Evolutionary conservation across 495 filamentous ascomycete genomes (phyloP).

Genomic region (Tetracladium setigerum): DNA sequence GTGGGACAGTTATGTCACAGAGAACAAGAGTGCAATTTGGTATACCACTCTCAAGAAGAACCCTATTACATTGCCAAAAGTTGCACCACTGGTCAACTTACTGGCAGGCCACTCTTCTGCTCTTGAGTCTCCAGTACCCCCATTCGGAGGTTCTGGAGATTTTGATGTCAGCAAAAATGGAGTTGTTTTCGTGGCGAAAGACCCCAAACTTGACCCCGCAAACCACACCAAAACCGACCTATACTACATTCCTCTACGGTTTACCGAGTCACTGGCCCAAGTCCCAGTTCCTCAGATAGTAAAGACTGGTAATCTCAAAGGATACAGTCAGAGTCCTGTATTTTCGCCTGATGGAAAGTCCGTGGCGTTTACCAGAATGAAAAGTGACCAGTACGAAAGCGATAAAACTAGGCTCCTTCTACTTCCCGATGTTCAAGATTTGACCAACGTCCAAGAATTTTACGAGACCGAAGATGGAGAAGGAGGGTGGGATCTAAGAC

Average conservation of each 20-base stretch:
- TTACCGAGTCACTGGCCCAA: constrained; percentile 44
- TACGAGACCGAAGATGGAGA: constrained; percentile 54
- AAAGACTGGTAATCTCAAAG: constrained; percentile 46
- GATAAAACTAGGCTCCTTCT: constrained; percentile 79
- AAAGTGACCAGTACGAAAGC: constrained; percentile 75
- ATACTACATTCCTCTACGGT: constrained; percentile 62
- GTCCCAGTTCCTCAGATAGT: constrained; percentile 36
- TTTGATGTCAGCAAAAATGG: constrained; percentile 48
- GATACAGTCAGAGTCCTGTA: constrained; percentile 67
- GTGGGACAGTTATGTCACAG: constrained; percentile 65
- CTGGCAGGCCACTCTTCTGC: constrained; percentile 25
- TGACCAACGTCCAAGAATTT: constrained; percentile 54
- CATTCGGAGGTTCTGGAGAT: constrained; percentile 47
- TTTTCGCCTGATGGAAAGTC: constrained; percentile 67
- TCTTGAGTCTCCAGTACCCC: constrained; percentile 45
- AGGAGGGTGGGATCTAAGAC: constrained; percentile 61
- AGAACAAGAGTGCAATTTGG: constrained; percentile 66
- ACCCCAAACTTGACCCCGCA: constrained; percentile 69
- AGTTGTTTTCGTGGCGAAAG: constrained; percentile 79
- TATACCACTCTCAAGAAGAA: constrained; percentile 55
- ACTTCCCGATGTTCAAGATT: constrained; percentile 47
- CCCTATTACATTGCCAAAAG: constrained; percentile 32
- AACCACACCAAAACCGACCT: constrained; percentile 74
- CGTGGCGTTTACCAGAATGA: constrained; percentile 78
- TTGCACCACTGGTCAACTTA: constrained; percentile 44